A percentile compares a stretch with the other conserved stretches of the same genome.
These are phyloP conservation scores for Cercis canadensis DNA, from an alignment of 306 rosid genomes.

Conservation along the genomic window DNA sequence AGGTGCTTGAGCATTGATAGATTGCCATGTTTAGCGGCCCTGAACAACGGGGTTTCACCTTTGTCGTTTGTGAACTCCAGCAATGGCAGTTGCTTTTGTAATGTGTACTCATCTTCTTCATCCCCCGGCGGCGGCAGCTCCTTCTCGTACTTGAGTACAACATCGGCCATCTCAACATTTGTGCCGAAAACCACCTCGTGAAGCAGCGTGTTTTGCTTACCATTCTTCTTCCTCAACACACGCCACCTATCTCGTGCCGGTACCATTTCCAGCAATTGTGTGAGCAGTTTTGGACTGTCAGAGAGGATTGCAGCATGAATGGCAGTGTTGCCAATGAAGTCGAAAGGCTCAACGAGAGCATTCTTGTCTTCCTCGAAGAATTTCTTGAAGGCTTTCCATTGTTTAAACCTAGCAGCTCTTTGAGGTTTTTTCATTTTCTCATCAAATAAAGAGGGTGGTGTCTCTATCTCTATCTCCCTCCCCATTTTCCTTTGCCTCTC, in stretches of 20 bases:
- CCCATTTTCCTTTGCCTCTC: too few species aligned
- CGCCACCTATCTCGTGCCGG: neutral
- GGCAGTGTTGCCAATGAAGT: neutral
- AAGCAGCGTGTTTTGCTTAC: neutral
- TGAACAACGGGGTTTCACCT: constrained; percentile 35
- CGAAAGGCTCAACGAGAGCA: constrained; percentile 7
- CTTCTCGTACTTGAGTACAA: neutral
- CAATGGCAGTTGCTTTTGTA: neutral
- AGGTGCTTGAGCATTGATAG: constrained; percentile 6
- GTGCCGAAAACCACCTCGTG: neutral
- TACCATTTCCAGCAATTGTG: constrained; percentile 10
- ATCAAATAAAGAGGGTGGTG: too few species aligned
- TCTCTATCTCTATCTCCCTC: too few species aligned
- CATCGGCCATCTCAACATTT: neutral
- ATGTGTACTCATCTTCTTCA: neutral
- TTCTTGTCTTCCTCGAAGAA: neutral
- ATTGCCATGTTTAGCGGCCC: constrained; percentile 23
- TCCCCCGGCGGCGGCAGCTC: neutral
- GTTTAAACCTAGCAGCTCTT: too few species aligned
- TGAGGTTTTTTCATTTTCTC: too few species aligned
- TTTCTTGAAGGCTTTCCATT: too few species aligned
- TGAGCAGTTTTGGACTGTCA: neutral
- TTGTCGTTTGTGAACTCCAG: neutral
- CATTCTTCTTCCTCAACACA: neutral
- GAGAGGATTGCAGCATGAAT: neutral